Base-by-base conservation (phyloP, 2,329 filamentous ascomycete species). In the Aspergillus sp. region DNA sequence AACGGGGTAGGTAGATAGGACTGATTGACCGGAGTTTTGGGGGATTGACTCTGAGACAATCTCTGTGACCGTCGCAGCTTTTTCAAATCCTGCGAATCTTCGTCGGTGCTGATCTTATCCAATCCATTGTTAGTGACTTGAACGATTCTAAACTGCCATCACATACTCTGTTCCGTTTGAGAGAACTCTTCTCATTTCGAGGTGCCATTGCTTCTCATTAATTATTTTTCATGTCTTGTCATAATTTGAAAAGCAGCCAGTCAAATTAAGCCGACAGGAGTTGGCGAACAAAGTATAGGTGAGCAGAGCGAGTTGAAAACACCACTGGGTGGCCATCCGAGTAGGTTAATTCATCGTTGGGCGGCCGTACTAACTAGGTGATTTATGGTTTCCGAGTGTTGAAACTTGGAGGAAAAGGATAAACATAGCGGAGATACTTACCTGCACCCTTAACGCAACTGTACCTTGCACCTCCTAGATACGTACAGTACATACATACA, bases 21-120 rank as follows among this genome's bases (percentile, higher is more conserved):
- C 69, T 86, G 85, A 67, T 85, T 81, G 67, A 89, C 73, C 59
- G 88, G 86, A 9, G 87, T 88, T 69, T 85, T 85, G 71, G 71
- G 74, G 63, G 67, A 75, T 70, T 73, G 76, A 18, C 80, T 80
- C 65, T 86, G 85, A 31, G 85, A 86, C 36, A 85, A 87, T 63
- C 91, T 87, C 65, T 90, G 82, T 49, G 91, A 92, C 59, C 91
- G 87, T 63, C 94, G 89, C 60, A 90, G 87, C 76, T 96, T 96
- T 84, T 97, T 97, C 63, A 84, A 80, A 63, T 92, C 89, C 63
- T 78, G 74, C 45, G 70, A 71, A 67, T 85, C 82, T 57, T 88
- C 85, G 67, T 85, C 87, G 54, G 84, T 81, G 47, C 89, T 91
- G 67, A 81, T 84, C 90, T 93, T 76, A 55, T 51, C 24, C 56